Evolutionary conservation across 108 stramenopile genomes (phyloP), one percentile per base, ranked within the genome.

Genomic region (Mayamaea pseudoterrestris): DNA sequence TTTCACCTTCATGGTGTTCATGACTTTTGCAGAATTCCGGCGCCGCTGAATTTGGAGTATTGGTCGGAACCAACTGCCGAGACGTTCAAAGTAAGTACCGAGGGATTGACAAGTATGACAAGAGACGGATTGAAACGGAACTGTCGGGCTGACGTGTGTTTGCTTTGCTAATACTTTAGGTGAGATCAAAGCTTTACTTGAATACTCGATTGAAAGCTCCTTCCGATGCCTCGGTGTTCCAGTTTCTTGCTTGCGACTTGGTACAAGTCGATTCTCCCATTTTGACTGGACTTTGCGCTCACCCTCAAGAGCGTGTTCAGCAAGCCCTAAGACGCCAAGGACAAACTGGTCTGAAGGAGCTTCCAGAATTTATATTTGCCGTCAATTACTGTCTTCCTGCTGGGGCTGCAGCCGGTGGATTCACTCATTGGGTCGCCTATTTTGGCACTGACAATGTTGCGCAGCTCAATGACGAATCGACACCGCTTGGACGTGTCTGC

Each of bases 261-360:
- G 65, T 94, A 5, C 71, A 89, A 57, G 45, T 63, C 1, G 62
- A 63, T 18, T 49, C 45, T 5, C 74, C 79, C 9, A 68, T 85
- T 16, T 58, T 66, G 57, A 67, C 61, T 28, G 86, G 91, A 23
- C 68, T 94, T 53, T 90, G 88, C 46, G 63, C 50, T 20, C 85
- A 92, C 45, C 88, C 88, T 0, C 61, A 59, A 2, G 88, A 94
- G 44, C 79, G 93, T 7, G 73, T 94, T 14, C 85, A 92, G 53
- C 27, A 54, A 43, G 90, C 90, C 1, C 48, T 82, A 20, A 36
- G 46, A 32, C 47, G 65, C 16, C 74, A 74, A 32, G 44, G 46
- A 27, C 58, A 58, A 12, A 71, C 61, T 7, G 78, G 73, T 0
- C 20, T 57, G 5, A 30, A 25, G 22, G 66, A 76, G 29, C 52